These are phyloP conservation scores for Tolypocladium guangdongense DNA, from an alignment of 2,329 filamentous ascomycete species.

Conservation along the genomic window DNA sequence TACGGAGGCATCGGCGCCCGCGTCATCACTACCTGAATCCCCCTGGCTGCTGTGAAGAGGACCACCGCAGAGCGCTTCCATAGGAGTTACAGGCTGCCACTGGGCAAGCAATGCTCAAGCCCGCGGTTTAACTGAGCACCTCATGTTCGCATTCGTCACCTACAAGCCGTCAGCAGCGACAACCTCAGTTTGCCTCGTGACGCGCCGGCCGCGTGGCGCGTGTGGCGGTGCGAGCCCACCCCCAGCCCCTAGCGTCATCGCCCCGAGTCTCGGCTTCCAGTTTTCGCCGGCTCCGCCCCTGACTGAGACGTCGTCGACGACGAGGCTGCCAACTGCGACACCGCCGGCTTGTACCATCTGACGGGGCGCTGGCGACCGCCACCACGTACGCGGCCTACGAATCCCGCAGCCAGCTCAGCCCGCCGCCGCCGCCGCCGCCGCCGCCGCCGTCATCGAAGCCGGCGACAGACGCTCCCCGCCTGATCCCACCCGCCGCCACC, in stretches of 20 bases:
- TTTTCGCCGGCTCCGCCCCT: neutral
- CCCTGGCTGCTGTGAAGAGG: too few relatives aligned
- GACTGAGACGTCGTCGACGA: neutral
- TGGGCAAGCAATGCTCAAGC: neutral
- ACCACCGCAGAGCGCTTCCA: neutral
- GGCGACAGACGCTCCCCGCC: neutral
- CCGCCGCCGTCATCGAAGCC: neutral
- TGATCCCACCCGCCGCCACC: conserved; percentile 2
- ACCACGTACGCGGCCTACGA: neutral
- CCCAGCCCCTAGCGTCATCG: neutral
- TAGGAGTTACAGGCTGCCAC: neutral
- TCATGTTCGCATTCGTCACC: neutral
- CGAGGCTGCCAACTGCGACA: neutral
- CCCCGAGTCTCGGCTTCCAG: neutral
- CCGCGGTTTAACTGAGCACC: neutral
- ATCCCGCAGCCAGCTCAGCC: neutral
- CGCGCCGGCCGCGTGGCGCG: conserved; percentile 9
- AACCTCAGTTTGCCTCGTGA: neutral
- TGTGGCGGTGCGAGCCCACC: conserved; percentile 11
- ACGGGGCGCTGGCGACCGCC: neutral
- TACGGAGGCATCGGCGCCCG: neutral
- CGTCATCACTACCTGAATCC: too few relatives aligned
- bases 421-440: neutral
- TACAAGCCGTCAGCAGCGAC: neutral
- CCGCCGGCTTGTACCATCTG: neutral